Conservation (phyloP, 1,284 basidiomycete genomes). For the Moesziomyces parantarcticus region DNA sequence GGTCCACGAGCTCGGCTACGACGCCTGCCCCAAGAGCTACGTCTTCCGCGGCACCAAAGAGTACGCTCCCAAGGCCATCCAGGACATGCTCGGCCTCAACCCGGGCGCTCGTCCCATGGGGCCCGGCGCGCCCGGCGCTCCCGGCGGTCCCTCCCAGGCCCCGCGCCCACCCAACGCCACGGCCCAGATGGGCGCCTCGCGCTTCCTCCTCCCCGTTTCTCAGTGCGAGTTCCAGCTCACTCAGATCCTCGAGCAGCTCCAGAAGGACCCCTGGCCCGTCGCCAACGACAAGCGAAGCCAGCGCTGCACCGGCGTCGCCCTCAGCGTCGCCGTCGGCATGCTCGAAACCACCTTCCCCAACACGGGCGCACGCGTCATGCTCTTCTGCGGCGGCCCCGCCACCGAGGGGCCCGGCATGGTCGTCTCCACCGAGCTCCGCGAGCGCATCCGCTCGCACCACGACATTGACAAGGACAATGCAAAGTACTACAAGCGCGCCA, state of each 20-base stretch:
- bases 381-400: conserved; percentile 94
- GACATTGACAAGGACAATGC: conserved; percentile 98
- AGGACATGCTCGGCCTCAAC: conserved; percentile 94
- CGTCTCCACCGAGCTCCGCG: conserved; percentile 92
- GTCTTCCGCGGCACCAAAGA: conserved; percentile 99
- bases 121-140: conserved; percentile 67
- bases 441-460: conserved; percentile 98
- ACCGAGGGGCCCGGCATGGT: conserved; percentile 98
- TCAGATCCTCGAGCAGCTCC: conserved; percentile 87
- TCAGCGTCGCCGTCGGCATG: conserved; percentile 93
- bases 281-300: conserved; percentile 94
- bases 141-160: conserved; percentile 69
- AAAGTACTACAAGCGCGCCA: conserved; percentile 96
- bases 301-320: conserved; percentile 92
- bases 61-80: conserved; percentile 94
- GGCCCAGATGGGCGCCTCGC: conserved; percentile 80
- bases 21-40: conserved; percentile 96
- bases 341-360: conserved; percentile 96
- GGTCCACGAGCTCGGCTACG: conserved; percentile 98
- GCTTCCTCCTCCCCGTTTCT: conserved; percentile 91
- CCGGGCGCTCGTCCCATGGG: conserved; percentile 72
- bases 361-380: conserved; percentile 94
- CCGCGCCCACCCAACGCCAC: conserved; percentile 78
- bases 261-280: conserved; percentile 96
- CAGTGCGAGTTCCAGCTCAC: conserved; percentile 98